Conservation (phyloP, 495 filamentous ascomycete species). For the Tuber indicum region DNA sequence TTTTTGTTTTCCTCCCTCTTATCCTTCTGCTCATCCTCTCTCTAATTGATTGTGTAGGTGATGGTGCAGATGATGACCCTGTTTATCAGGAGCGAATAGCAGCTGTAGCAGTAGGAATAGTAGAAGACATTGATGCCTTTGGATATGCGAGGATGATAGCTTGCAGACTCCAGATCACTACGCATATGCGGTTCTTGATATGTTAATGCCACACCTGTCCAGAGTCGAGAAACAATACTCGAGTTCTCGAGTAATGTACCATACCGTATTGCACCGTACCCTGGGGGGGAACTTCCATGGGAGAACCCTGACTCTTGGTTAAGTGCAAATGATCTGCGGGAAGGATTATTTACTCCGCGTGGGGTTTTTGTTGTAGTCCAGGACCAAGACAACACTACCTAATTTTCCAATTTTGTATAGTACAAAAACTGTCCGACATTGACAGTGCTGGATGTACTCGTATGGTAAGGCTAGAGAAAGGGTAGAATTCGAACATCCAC, state of each 20-base stretch:
- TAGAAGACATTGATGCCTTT: background rate
- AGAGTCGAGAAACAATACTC: conserved; percentile 2
- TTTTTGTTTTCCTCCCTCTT: background rate
- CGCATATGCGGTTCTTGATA: conserved; percentile 34
- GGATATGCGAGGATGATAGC: background rate
- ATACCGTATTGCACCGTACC: conserved; percentile 4
- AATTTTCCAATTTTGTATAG: conserved; percentile 24
- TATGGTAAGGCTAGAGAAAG: conserved; percentile 34
- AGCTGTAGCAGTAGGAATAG: background rate
- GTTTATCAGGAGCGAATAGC: background rate
- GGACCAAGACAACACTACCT: conserved; percentile 32
- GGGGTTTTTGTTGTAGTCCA: conserved; percentile 26
- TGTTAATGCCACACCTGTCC: conserved; percentile 24
- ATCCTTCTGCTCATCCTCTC: background rate
- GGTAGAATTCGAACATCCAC: conserved; percentile 13
- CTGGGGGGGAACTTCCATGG: conserved; percentile 3
- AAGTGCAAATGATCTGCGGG: conserved; percentile 35
- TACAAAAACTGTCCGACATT: conserved; percentile 17
- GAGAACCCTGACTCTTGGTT: conserved; percentile 13
- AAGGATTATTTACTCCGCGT: conserved; percentile 23
- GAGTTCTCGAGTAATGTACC: background rate
- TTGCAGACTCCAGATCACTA: conserved; percentile 33
- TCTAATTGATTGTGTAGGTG: background rate
- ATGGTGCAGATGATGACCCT: background rate
- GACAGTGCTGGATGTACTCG: conserved; percentile 21